phyloP scores from a whole-genome alignment of 257 asterid genomes.

The Nicotiana paniculata region DNA sequence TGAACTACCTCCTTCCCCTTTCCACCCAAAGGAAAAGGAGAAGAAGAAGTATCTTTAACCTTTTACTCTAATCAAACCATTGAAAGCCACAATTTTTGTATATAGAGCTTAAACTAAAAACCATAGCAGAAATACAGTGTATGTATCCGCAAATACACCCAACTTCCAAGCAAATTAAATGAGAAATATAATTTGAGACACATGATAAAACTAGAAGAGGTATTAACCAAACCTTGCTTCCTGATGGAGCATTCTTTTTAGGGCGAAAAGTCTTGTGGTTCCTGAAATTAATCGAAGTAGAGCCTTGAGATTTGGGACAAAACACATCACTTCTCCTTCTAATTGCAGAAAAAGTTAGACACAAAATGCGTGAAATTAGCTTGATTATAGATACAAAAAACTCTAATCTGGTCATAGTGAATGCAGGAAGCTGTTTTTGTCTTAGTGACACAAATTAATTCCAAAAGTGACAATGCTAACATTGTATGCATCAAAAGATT shows the following conservation, averaged over 20 bases:
- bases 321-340: not conserved
- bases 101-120: not conserved
- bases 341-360: not conserved
- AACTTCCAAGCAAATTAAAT: not conserved
- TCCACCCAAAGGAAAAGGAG: too few species aligned
- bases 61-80: not conserved
- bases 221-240: constrained; percentile 59
- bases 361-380: too few species aligned
- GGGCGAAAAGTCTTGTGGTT: constrained; percentile 89
- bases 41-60: too few species aligned
- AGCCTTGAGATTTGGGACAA: not conserved
- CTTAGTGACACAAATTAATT: not conserved
- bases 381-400: not conserved
- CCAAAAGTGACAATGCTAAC: too few species aligned
- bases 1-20: too few species aligned
- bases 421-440: not conserved
- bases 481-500: not conserved
- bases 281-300: constrained; percentile 26
- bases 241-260: constrained; percentile 84
- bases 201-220: not conserved
- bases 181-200: not conserved
- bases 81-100: not conserved
- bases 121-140: not conserved
- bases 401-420: not conserved
- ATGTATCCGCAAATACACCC: not conserved